Base-by-base conservation (phyloP, 768 basidiomycete species). In the Hericium coralloides region DNA sequence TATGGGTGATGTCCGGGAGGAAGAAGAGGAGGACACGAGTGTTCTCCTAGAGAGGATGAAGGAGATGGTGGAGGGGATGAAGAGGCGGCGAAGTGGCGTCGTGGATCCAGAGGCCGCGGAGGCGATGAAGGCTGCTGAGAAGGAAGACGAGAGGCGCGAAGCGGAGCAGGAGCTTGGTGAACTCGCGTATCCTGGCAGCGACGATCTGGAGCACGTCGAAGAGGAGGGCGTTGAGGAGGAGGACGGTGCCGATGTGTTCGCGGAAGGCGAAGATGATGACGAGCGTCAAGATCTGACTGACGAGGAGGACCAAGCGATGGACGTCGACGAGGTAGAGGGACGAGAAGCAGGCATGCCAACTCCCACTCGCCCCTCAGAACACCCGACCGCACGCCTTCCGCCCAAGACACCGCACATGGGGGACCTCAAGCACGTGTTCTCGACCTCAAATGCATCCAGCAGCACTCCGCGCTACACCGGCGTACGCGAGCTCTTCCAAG, bases 271-370 rank as follows among this genome's bases (percentile, higher is more conserved):
- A 43, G 64, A 63, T 10, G 53, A 58, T 12, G 60, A 60, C 36
- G 63, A 66, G 8, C 54, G 36, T 8, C 58, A 73, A 18, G 69
- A 68, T 43, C 52, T 69, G 76, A 60, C 74, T 68, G 62, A 78
- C 78, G 77, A 75, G 73, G 64, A 75, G 76, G 64, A 78, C 36
- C 75, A 75, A 7, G 54, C 47, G 26, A 36, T 60, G 49, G 37
- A 48, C 25, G 59, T 71, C 67, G 55, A 77, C 76, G 72, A 79
- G 31, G 49, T 49, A 45, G 51, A 76, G 68, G 72, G 10, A 9
- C 7, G 8, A 9, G 31, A 31, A 31, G 31, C 7, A 8, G 31
- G 7, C 7, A 9, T 9, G 38, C 18, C 38, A 60, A 41, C 17
- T 25, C 23, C 38, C 37, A 9, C 18, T 15, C 53, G 18, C 14